Evolutionary conservation across 1,139 yeast species (phyloP), one percentile per base, ranked within the genome.

Genomic region (Debaryomyces singareniensis): DNA sequence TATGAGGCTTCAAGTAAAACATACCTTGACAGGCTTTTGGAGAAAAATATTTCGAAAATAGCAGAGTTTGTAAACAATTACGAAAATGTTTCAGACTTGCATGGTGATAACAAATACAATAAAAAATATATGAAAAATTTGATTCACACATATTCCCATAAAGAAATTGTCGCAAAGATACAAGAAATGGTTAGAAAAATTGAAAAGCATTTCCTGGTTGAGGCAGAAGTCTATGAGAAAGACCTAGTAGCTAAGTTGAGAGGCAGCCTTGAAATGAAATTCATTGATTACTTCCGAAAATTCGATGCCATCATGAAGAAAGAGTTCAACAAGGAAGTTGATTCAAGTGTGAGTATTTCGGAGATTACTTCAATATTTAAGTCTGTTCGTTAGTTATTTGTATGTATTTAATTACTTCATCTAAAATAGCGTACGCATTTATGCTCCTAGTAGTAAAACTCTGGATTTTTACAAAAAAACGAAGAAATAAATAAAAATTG

Each of bases 21-120:
- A 9, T 66, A 66, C 38, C 63, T 80, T 40, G 68, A 68, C 41
- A 69, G 70, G 34, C 69, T 76, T 15, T 39, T 67, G 24, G 49
- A 46, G 27, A 60, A 61, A 34, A 52, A 54, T 31, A 45, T 84
- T 49, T 93, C 86, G 4, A 80, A 76, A 47, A 54, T 83, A 33
- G 60, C 71, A 21, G 78, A 76, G 18, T 80, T 83, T 49, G 72
- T 86, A 4, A 69, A 69, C 27, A 85, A 78, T 27, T 75, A 81
- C 29, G 80, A 78, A 33, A 66, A 71, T 2, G 53, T 77, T 15
- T 50, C 66, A 4, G 69, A 64, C 27, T 62, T 66, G 25, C 54
- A 55, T 26, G 68, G 79, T 2, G 71, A 67, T 39, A 81, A 78
- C 41, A 78, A 81, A 15, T 79, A 76, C 42, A 78, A 75, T 38